phyloP scores from a whole-genome alignment of 2,329 filamentous ascomycete species.

The Paecilomyces variotii region DNA sequence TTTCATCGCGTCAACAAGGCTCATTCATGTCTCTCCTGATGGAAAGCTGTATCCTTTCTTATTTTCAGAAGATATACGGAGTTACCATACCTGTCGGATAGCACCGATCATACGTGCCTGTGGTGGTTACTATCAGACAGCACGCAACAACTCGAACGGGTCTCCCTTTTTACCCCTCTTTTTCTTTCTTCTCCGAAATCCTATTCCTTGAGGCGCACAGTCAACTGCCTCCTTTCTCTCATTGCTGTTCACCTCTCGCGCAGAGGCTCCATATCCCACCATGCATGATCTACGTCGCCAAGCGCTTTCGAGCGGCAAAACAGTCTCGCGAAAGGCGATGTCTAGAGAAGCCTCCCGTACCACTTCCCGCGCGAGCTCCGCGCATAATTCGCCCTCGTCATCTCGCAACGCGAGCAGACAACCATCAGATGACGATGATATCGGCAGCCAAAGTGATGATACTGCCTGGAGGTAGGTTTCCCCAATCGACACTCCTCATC shows the following conservation, averaged over 20 bases:
- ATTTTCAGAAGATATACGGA: background rate
- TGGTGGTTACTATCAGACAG: background rate
- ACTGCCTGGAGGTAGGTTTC: constrained; percentile 47
- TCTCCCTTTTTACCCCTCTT: background rate
- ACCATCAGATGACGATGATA: constrained; percentile 53
- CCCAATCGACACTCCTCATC: constrained; percentile 23
- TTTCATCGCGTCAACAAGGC: background rate
- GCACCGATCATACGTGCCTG: background rate
- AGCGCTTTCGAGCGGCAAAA: constrained; percentile 58
- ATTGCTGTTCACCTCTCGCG: background rate
- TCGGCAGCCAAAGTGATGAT: constrained; percentile 48
- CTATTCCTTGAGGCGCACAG: background rate
- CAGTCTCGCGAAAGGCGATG: constrained; percentile 53
- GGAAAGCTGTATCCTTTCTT: background rate
- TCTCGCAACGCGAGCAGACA: constrained; percentile 49
- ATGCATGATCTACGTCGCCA: constrained; percentile 48
- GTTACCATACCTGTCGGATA: background rate
- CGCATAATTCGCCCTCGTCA: constrained; percentile 43
- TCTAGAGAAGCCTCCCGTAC: constrained; percentile 47
- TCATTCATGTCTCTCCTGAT: background rate
- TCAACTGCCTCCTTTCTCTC: background rate
- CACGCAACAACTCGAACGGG: background rate
- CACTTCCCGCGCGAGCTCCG: constrained; percentile 45
- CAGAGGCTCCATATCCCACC: constrained; percentile 10
- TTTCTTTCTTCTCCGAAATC: background rate